Conservation (phyloP, 2,329 filamentous ascomycete genomes). For the Lasiodiplodia sp. region DNA sequence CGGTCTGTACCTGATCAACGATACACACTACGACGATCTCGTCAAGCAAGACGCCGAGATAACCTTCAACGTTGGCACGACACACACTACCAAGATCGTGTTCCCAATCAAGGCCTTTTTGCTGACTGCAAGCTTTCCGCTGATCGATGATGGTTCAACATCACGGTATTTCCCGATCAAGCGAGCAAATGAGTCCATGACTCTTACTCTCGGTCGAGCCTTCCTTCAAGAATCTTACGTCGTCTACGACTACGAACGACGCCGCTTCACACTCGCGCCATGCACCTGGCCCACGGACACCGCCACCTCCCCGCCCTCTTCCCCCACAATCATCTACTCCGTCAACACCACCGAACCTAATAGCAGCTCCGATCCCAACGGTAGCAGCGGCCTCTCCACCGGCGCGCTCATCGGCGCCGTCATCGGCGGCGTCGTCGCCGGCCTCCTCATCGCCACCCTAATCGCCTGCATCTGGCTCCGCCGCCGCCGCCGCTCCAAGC, state of each 20-base stretch:
- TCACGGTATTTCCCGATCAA: constrained; percentile 44
- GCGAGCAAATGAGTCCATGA: constrained; percentile 39
- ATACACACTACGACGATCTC: constrained; percentile 34
- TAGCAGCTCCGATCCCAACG: neutral
- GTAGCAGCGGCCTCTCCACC: constrained; percentile 34
- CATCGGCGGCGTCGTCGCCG: constrained; percentile 35
- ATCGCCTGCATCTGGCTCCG: constrained; percentile 37
- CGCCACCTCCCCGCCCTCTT: neutral
- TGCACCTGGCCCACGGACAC: constrained; percentile 11
- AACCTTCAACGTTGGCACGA: neutral
- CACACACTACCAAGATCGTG: neutral
- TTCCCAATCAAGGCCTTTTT: constrained; percentile 38
- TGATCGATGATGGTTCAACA: neutral
- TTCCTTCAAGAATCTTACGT: constrained; percentile 49
- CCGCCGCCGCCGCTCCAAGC: neutral
- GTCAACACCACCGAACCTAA: neutral
- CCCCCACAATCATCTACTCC: neutral
- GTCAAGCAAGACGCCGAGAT: neutral
- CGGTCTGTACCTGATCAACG: constrained; percentile 43
- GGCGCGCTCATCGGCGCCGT: constrained; percentile 46
- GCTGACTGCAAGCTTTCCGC: constrained; percentile 34
- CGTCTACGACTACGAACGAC: constrained; percentile 42
- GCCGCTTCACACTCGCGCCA: constrained; percentile 45
- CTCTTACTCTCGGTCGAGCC: constrained; percentile 43
- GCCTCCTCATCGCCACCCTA: constrained; percentile 37